These are phyloP conservation scores for Cephalotrichum gorgonifer DNA, from an alignment of 2,329 filamentous ascomycete species.

Conservation along the genomic window DNA sequence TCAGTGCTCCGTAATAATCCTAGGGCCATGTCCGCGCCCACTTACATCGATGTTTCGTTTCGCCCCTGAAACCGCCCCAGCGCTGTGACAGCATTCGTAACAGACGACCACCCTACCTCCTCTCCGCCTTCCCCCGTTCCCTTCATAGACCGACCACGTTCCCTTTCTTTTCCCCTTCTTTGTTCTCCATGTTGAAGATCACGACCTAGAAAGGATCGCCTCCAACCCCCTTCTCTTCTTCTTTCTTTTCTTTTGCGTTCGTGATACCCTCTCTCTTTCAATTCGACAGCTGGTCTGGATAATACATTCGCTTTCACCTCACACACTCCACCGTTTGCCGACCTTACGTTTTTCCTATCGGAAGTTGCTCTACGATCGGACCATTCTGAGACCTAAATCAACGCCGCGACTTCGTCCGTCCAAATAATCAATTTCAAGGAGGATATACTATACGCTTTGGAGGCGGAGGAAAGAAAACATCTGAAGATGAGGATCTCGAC, in stretches of 20 bases:
- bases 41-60: conserved; percentile 5
- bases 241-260: neutral
- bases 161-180: neutral
- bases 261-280: neutral
- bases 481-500: conserved; percentile 28
- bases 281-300: conserved; percentile 9
- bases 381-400: no score
- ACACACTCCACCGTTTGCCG: conserved; percentile 15
- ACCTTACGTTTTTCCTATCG: conserved; percentile 12
- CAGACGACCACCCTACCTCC: neutral
- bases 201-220: neutral
- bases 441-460: no score
- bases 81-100: neutral
- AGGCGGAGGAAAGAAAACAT: no score
- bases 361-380: neutral
- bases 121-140: neutral
- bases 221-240: conserved; percentile 6
- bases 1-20: no score
- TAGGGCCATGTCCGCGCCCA: neutral
- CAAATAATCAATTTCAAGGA: neutral
- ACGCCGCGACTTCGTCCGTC: no score
- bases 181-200: neutral
- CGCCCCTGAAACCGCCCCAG: conserved; percentile 5
- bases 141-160: neutral
- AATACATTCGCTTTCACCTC: conserved; percentile 24